phyloP scores from a whole-genome alignment of 352 stramenopile genomes.

The Globisporangium viniferum region DNA sequence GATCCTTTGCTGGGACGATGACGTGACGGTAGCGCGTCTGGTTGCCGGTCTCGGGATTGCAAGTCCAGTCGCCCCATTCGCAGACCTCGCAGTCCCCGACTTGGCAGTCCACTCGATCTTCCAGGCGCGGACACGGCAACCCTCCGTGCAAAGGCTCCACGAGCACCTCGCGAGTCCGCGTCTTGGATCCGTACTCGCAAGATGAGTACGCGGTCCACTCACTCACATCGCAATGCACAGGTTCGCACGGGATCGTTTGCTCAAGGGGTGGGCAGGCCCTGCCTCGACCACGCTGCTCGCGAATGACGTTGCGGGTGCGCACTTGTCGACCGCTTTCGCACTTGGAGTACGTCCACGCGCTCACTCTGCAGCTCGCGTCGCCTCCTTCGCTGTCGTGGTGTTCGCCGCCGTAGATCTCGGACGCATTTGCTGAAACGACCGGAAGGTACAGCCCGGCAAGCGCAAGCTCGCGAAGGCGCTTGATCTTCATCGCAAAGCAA shows the following conservation, averaged over 20 bases:
- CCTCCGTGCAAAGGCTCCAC: slow-evolving; percentile 24
- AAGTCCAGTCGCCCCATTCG: slow-evolving; percentile 33
- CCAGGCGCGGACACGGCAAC: slow-evolving; percentile 17
- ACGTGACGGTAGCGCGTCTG: slow-evolving; percentile 38
- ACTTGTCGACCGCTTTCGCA: slow-evolving; percentile 10
- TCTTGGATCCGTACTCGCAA: slow-evolving; percentile 29
- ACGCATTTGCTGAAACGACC: background rate
- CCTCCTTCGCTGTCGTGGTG: background rate
- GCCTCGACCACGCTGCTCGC: slow-evolving; percentile 16
- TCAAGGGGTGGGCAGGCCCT: slow-evolving; percentile 22
- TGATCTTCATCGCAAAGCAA: background rate
- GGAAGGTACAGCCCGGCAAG: background rate
- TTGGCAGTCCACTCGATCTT: slow-evolving; percentile 25
- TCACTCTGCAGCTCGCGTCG: slow-evolving; percentile 9
- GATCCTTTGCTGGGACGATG: slow-evolving; percentile 27
- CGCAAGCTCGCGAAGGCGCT: background rate
- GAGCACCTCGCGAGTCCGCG: slow-evolving; percentile 20
- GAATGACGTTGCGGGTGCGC: slow-evolving; percentile 23
- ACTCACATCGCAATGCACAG: slow-evolving; percentile 25
- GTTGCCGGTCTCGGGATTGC: slow-evolving; percentile 24
- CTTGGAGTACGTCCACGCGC: slow-evolving; percentile 10
- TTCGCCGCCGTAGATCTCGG: background rate
- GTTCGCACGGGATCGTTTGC: slow-evolving; percentile 21
- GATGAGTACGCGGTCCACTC: slow-evolving; percentile 23
- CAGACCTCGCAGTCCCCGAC: slow-evolving; percentile 32